These are phyloP conservation scores for Dryadomyces sulphureus DNA, from an alignment of 2,329 filamentous ascomycete genomes.

Conservation along the genomic window DNA sequence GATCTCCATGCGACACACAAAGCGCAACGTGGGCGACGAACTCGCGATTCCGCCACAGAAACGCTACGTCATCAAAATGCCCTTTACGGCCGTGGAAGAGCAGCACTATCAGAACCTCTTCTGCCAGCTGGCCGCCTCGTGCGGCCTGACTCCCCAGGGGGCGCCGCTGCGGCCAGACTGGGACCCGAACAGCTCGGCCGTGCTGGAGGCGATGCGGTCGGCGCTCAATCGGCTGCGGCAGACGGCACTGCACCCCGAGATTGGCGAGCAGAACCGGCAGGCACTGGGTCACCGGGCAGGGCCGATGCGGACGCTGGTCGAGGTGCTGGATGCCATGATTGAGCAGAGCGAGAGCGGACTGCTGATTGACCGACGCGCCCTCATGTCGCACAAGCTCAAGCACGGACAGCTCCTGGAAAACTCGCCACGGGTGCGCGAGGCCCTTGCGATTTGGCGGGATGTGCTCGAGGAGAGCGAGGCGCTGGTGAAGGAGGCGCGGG, in stretches of 20 bases:
- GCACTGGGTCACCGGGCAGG: conserved; percentile 47
- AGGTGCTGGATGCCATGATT: conserved; percentile 85
- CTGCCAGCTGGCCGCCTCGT: conserved; percentile 56
- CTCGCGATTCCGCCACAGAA: conserved; percentile 69
- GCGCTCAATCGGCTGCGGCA: conserved; percentile 48
- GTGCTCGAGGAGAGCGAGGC: conserved; percentile 32
- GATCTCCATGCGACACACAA: conserved; percentile 74
- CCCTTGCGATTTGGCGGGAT: conserved; percentile 54
- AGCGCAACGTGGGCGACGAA: conserved; percentile 65
- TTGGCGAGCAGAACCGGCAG: conserved; percentile 52
- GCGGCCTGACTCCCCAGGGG: conserved; percentile 50
- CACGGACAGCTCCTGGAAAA: conserved; percentile 71
- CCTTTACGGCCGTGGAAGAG: conserved; percentile 81
- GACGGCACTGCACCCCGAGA: conserved; percentile 56
- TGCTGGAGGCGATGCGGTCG: conserved; percentile 57
- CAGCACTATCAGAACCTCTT: conserved; percentile 73
- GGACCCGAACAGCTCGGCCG: conserved; percentile 41
- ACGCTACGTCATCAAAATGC: conserved; percentile 74
- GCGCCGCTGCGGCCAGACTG: conserved; percentile 46
- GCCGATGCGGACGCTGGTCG: conserved; percentile 64
- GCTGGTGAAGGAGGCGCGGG: conserved; percentile 49
- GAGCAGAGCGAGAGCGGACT: conserved; percentile 61
- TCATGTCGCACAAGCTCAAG: conserved; percentile 48
- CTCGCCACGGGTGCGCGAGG: conserved; percentile 49
- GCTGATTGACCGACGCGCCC: conserved; percentile 51